These are phyloP conservation scores for Yarrowia sp. DNA, from an alignment of 805 yeast species.

Conservation along the genomic window DNA sequence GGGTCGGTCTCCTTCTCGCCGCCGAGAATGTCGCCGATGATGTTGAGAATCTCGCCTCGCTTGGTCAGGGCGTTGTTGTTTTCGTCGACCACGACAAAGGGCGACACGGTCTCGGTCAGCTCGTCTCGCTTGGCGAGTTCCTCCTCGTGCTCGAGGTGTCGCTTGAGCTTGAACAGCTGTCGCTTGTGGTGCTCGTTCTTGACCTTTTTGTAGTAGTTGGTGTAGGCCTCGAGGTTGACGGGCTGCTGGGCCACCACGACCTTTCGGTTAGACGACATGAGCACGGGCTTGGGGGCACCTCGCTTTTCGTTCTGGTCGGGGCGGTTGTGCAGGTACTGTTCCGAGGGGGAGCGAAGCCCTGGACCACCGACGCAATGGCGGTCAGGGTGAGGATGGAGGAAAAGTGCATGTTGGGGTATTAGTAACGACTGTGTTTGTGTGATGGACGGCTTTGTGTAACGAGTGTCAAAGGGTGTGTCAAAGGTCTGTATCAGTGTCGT, in stretches of 20 bases:
- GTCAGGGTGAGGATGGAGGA: slow-evolving; percentile 9
- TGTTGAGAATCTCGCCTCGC: slow-evolving; percentile 20
- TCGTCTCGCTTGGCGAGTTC: slow-evolving; percentile 8
- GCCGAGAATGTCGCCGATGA: slow-evolving; percentile 17
- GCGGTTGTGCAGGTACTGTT: slow-evolving; percentile 7
- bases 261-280: slow-evolving; percentile 22
- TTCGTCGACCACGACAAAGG: slow-evolving; percentile 17
- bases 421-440: not conserved
- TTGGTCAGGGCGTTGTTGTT: slow-evolving; percentile 18
- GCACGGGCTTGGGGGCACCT: slow-evolving; percentile 1
- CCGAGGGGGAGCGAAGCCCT: slow-evolving; percentile 25
- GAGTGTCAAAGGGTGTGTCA: not conserved
- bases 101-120: not conserved
- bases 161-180: slow-evolving; percentile 22
- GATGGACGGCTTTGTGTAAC: no score
- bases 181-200: slow-evolving; percentile 24
- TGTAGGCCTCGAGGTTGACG: slow-evolving; percentile 24
- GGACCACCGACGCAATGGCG: slow-evolving; percentile 15
- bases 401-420: not conserved
- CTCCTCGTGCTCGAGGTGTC: slow-evolving; percentile 17
- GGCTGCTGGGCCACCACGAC: slow-evolving; percentile 6
- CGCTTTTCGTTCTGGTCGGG: slow-evolving; percentile 6
- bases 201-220: slow-evolving; percentile 23
- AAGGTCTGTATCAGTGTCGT: not conserved
- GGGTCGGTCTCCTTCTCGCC: slow-evolving; percentile 7